phyloP scores from a whole-genome alignment of 2,329 filamentous ascomycete genomes.

The Podosphaera xanthii region DNA sequence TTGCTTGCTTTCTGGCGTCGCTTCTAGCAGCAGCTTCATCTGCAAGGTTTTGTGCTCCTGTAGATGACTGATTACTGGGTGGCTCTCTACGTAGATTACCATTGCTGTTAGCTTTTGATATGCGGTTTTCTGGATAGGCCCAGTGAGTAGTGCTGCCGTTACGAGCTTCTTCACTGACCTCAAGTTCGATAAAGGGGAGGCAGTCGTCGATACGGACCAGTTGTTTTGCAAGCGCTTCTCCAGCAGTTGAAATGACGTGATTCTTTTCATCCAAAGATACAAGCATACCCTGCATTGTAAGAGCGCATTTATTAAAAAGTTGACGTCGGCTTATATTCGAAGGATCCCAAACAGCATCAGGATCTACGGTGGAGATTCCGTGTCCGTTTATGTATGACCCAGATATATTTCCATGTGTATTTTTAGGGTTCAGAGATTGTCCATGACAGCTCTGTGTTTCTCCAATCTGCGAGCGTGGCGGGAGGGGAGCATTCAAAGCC shows the following conservation, averaged over 20 bases:
- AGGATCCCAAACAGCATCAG: slow-evolving; percentile 26
- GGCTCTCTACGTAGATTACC: slow-evolving; percentile 62
- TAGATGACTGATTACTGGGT: slow-evolving; percentile 39
- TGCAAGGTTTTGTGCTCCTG: slow-evolving; percentile 55
- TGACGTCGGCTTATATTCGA: slow-evolving; percentile 43
- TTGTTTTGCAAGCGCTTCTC: slow-evolving; percentile 70
- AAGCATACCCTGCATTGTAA: slow-evolving; percentile 64
- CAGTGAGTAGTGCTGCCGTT: slow-evolving; percentile 82
- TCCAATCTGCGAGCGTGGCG: slow-evolving; percentile 21
- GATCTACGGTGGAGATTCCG: slow-evolving; percentile 10
- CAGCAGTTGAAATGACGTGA: slow-evolving; percentile 81
- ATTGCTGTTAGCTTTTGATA: slow-evolving; percentile 32
- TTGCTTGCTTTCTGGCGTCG: slow-evolving; percentile 63
- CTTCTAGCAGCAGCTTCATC: slow-evolving; percentile 68
- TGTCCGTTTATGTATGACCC: slow-evolving; percentile 13
- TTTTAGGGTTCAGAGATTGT: slow-evolving; percentile 11
- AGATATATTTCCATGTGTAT: slow-evolving; percentile 13
- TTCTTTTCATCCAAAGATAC: slow-evolving; percentile 93
- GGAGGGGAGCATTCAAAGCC: slow-evolving; percentile 29
- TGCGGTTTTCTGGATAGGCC: slow-evolving; percentile 78
- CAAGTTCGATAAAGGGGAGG: slow-evolving; percentile 63
- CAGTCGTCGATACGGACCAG: slow-evolving; percentile 66
- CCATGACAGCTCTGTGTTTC: slow-evolving; percentile 12
- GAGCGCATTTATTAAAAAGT: slow-evolving; percentile 55
- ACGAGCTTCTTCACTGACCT: slow-evolving; percentile 87